These are phyloP conservation scores for Pseudopyricularia javanii DNA, from an alignment of 2,329 filamentous ascomycete genomes.

Conservation along the genomic window DNA sequence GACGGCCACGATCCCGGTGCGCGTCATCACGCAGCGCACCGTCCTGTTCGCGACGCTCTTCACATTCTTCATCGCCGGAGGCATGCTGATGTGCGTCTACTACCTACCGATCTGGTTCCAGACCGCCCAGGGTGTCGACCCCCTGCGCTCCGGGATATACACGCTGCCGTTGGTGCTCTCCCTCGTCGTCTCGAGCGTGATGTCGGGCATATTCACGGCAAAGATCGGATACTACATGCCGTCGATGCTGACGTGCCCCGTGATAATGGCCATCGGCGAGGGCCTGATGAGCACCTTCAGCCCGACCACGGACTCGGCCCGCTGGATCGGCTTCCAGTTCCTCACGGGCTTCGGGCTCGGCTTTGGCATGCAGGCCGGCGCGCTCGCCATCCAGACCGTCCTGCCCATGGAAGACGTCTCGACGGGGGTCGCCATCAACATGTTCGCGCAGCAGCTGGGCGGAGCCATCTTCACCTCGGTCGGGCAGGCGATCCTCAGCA, in stretches of 20 bases:
- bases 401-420: constrained; percentile 38
- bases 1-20: constrained; percentile 42
- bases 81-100: constrained; percentile 42
- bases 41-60: constrained; percentile 32
- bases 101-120: constrained; percentile 47
- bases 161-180: constrained; percentile 44
- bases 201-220: constrained; percentile 34
- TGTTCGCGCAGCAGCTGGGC: constrained; percentile 47
- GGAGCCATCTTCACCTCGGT: constrained; percentile 46
- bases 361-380: constrained; percentile 43
- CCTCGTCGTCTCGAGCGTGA: constrained; percentile 37
- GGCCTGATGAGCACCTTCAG: constrained; percentile 46
- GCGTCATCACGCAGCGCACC: constrained; percentile 42
- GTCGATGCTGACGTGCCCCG: constrained; percentile 38
- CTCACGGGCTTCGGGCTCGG: constrained; percentile 47
- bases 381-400: constrained; percentile 43
- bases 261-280: constrained; percentile 36
- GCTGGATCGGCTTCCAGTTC: constrained; percentile 50
- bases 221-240: constrained; percentile 48
- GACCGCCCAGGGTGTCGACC: constrained; percentile 37
- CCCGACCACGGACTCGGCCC: constrained; percentile 28
- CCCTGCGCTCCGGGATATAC: constrained; percentile 43
- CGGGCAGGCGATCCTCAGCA: constrained; percentile 40
- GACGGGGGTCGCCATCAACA: constrained; percentile 40
- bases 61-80: constrained; percentile 32